A percentile compares a stretch with the other conserved stretches of the same genome.
Conservation (phyloP, 2,329 filamentous ascomycete species). For the Trichoderma breve region DNA sequence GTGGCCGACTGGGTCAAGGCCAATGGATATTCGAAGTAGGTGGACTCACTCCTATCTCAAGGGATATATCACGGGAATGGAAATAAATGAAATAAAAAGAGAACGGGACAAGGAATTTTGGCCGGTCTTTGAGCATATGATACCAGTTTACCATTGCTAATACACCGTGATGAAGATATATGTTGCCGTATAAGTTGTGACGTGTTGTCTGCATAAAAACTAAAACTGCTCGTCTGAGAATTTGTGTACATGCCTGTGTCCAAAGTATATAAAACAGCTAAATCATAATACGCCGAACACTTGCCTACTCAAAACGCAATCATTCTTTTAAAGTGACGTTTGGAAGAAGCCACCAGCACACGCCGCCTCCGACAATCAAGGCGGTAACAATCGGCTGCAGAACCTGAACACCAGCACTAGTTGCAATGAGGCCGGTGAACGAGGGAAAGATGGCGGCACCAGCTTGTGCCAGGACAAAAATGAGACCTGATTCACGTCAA, state of each 20-base stretch:
- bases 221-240: background rate
- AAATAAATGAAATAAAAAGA: background rate
- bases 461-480: conserved; percentile 70
- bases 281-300: background rate
- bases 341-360: conserved; percentile 20
- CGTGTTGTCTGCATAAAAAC: background rate
- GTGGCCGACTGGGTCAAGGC: conserved; percentile 28
- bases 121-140: background rate
- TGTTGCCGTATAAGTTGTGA: background rate
- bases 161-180: background rate
- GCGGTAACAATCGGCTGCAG: conserved; percentile 30
- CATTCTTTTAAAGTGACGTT: conserved; percentile 2
- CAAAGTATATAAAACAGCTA: background rate
- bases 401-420: conserved; percentile 53
- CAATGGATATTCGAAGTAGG: conserved; percentile 24
- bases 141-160: conserved; percentile 6
- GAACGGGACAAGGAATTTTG: background rate
- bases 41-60: background rate
- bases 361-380: conserved; percentile 11
- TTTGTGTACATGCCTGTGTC: background rate
- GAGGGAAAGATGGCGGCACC: conserved; percentile 69
- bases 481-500: conserved; percentile 65
- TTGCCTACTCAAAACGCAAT: background rate
- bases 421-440: conserved; percentile 65
- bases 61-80: background rate